phyloP scores from a whole-genome alignment of 2,329 filamentous ascomycete genomes.

The Aureobasidium lini region DNA sequence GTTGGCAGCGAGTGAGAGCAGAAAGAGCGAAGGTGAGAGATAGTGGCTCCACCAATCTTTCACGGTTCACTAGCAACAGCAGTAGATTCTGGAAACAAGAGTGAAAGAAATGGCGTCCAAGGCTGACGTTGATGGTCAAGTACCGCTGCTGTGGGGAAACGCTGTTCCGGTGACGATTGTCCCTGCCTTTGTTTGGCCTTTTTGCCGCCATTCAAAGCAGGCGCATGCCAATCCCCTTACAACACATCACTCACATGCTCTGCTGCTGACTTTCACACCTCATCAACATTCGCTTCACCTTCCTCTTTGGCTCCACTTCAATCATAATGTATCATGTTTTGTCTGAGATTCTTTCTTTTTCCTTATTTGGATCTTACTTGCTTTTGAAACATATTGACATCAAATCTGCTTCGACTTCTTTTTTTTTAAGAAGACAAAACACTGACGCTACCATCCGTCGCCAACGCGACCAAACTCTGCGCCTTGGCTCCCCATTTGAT shows the following conservation, averaged over 20 bases:
- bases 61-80: not conserved
- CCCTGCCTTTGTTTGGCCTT: not conserved
- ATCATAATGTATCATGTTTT: not conserved
- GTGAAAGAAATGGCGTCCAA: constrained; percentile 1
- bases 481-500: constrained; percentile 72
- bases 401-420: not conserved
- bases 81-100: not conserved
- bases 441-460: constrained; percentile 65
- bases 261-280: too few species aligned
- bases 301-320: not conserved
- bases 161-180: not conserved
- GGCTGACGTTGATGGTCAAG: not conserved
- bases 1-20: not conserved
- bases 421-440: constrained; percentile 48
- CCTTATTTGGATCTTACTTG: not conserved
- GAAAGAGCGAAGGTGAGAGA: not conserved
- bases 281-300: not conserved
- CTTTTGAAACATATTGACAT: not conserved
- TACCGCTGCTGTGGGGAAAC: not conserved
- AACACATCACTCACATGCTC: not conserved
- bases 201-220: not conserved
- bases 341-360: not conserved
- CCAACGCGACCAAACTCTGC: constrained; percentile 66
- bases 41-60: not conserved
- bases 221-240: not conserved